Conservation (phyloP, 2,329 filamentous ascomycete species). For the Penicillium sp. region DNA sequence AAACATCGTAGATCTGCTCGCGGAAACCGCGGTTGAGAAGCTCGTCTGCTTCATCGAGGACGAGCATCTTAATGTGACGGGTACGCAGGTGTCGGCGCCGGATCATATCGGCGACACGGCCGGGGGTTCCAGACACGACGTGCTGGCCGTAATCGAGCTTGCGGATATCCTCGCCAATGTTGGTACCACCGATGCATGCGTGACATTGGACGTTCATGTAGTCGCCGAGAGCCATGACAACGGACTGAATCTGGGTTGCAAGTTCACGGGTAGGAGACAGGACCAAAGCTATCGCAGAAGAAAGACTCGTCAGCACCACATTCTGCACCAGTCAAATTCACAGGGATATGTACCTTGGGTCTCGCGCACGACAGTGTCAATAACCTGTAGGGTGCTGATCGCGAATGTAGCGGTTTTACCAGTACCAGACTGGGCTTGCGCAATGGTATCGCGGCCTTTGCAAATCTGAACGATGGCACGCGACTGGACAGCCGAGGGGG, state of each 20-base stretch:
- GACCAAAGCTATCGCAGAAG: conserved; percentile 66
- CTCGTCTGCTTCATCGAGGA: conserved; percentile 98
- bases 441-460: conserved; percentile 98
- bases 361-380: conserved; percentile 88
- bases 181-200: conserved; percentile 98
- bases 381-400: conserved; percentile 93
- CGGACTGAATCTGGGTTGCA: conserved; percentile 99
- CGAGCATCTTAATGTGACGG: conserved; percentile 99
- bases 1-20: conserved; percentile 99
- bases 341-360: conserved; percentile 60
- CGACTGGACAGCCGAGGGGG: conserved; percentile 94
- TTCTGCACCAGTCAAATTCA: neutral
- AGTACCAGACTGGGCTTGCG: conserved; percentile 94
- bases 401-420: conserved; percentile 97
- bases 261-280: conserved; percentile 93
- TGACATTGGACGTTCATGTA: conserved; percentile 99
- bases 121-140: conserved; percentile 95
- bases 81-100: conserved; percentile 96
- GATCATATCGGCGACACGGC: conserved; percentile 99
- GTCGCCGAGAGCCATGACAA: conserved; percentile 96
- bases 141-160: conserved; percentile 93
- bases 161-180: conserved; percentile 98
- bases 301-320: conserved; percentile 9
- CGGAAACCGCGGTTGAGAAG: conserved; percentile 98
- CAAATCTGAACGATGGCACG: conserved; percentile 98